These are phyloP conservation scores for Naumovozyma castellii DNA, from an alignment of 805 yeast genomes.

Conservation along the genomic window DNA sequence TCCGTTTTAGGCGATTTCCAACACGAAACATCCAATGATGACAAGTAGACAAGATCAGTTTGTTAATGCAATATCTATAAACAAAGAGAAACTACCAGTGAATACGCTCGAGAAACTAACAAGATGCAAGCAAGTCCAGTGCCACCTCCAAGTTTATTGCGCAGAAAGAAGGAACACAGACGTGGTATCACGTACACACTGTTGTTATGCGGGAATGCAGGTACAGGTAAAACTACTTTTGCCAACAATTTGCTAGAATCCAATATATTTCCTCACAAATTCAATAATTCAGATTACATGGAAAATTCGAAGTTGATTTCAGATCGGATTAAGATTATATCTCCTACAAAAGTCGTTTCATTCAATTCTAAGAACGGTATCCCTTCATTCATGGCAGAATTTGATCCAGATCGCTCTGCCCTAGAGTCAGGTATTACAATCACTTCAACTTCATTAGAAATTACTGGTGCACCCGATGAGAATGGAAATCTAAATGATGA, in stretches of 20 bases:
- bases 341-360: constrained; percentile 35
- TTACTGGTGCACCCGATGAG: constrained; percentile 12
- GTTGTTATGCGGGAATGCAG: constrained; percentile 63
- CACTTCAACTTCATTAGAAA: constrained; percentile 35
- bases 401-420: constrained; percentile 50
- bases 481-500: constrained; percentile 13
- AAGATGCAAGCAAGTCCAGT: constrained; percentile 3
- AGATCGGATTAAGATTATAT: constrained; percentile 18
- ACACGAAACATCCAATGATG: too few species aligned
- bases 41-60: too few species aligned
- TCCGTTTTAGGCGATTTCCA: not conserved
- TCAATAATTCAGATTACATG: constrained; percentile 28
- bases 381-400: constrained; percentile 46
- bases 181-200: constrained; percentile 68
- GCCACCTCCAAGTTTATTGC: constrained; percentile 24
- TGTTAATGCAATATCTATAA: too few species aligned
- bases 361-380: constrained; percentile 56
- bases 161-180: constrained; percentile 56
- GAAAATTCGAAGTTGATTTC: constrained; percentile 3
- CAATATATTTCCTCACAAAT: constrained; percentile 52
- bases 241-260: constrained; percentile 58
- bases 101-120: too few species aligned
- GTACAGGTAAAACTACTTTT: constrained; percentile 72
- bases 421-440: constrained; percentile 70
- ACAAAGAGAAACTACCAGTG: not conserved